These are phyloP conservation scores for Grosmannia penicillata DNA, from an alignment of 2,329 filamentous ascomycete genomes.

Conservation along the genomic window DNA sequence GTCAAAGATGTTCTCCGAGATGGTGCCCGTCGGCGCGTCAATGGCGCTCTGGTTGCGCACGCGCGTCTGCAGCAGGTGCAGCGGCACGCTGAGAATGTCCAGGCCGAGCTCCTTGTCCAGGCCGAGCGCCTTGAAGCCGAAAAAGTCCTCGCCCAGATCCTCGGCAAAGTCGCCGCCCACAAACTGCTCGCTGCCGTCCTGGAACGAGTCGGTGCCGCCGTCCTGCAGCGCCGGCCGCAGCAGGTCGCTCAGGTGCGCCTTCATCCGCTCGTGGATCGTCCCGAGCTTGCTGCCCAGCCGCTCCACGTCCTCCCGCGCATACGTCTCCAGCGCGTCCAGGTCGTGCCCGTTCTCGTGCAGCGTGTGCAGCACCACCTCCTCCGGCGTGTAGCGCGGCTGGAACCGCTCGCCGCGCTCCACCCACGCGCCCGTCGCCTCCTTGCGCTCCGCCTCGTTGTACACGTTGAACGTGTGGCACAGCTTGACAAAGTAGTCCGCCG, in stretches of 20 bases:
- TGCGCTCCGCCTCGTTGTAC: constrained; percentile 73
- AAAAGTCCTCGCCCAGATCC: constrained; percentile 96
- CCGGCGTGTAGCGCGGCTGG: constrained; percentile 58
- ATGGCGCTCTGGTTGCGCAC: constrained; percentile 76
- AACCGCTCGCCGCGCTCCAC: constrained; percentile 26
- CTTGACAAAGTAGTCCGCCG: constrained; percentile 79
- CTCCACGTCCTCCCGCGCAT: constrained; percentile 89
- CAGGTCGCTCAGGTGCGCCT: constrained; percentile 79
- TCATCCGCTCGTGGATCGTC: constrained; percentile 89
- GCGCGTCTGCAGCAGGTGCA: constrained; percentile 85
- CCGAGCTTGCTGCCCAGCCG: constrained; percentile 64
- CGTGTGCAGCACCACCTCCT: constrained; percentile 79
- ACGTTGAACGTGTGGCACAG: constrained; percentile 64
- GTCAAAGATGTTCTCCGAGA: constrained; percentile 47
- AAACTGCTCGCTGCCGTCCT: constrained; percentile 94
- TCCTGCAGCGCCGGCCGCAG: constrained; percentile 79
- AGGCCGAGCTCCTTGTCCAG: constrained; percentile 83
- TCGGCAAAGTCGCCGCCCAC: constrained; percentile 94
- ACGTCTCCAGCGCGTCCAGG: constrained; percentile 65
- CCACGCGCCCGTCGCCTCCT: constrained; percentile 32
- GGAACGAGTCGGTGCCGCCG: constrained; percentile 73
- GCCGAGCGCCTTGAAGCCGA: constrained; percentile 91
- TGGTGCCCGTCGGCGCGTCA: constrained; percentile 47
- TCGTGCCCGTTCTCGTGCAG: constrained; percentile 74
- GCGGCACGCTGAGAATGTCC: constrained; percentile 74